Evolutionary conservation across 371 early-diverging fungal genomes (phyloP).

Genomic region (Ordospora colligata): DNA sequence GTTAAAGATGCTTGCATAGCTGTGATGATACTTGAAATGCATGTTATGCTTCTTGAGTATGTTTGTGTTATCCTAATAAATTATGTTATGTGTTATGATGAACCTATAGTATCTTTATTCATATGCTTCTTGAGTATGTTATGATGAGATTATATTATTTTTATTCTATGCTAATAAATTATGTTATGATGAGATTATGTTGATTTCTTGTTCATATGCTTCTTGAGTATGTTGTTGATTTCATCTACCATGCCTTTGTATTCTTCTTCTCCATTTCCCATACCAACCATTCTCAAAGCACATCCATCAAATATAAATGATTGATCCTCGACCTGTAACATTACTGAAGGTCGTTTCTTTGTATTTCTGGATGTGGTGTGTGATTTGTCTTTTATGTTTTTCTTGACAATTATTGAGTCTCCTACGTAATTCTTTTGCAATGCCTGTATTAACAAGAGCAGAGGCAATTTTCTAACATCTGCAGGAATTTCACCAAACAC

Average conservation of each 20-base stretch:
- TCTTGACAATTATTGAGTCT: not conserved
- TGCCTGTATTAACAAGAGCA: not conserved
- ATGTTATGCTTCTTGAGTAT: too few relatives aligned
- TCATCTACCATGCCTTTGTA: constrained; percentile 6
- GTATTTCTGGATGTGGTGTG: not conserved
- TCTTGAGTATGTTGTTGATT: constrained; percentile 5
- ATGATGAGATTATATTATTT: too few relatives aligned
- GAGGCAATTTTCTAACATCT: not conserved
- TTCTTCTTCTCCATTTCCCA: not conserved
- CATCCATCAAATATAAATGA: constrained; percentile 1
- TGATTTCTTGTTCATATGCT: not conserved
- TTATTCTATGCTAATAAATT: too few relatives aligned
- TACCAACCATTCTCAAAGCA: not conserved
- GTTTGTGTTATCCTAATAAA: too few relatives aligned
- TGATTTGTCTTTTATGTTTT: not conserved
- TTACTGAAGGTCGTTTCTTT: not conserved
- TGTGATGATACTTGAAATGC: too few relatives aligned
- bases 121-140: not conserved
- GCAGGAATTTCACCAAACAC: not conserved
- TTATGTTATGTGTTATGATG: too few relatives aligned
- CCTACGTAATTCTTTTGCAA: not conserved
- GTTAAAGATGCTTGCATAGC: not conserved
- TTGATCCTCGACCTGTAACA: not conserved
- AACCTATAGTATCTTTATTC: too few relatives aligned
- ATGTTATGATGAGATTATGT: too few relatives aligned